A percentile compares a stretch with the other conserved stretches of the same genome.
Conservation (phyloP, 768 basidiomycete genomes). For the Paxillus ammoniavirescens region DNA sequence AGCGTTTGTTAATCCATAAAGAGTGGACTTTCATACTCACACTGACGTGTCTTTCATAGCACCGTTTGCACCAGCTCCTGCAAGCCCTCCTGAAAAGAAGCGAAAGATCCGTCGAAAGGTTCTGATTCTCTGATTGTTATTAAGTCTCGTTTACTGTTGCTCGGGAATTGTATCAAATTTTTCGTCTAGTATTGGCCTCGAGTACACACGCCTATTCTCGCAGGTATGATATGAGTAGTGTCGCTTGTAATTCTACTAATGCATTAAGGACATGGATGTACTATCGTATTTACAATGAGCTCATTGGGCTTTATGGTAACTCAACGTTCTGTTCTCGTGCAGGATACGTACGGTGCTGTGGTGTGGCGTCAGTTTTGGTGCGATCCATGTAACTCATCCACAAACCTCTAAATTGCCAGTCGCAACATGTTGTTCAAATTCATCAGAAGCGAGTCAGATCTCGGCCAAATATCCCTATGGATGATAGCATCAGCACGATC, state of each 20-base stretch:
- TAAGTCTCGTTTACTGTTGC: neutral
- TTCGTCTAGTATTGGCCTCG: neutral
- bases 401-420: neutral
- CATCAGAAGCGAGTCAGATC: constrained; percentile 67
- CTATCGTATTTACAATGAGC: constrained; percentile 2
- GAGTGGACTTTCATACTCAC: neutral
- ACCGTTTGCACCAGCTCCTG: constrained; percentile 4
- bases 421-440: constrained; percentile 2
- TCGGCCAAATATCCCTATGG: constrained; percentile 69
- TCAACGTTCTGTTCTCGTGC: constrained; percentile 10
- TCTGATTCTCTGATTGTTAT: constrained; percentile 21
- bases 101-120: constrained; percentile 32
- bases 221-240: constrained; percentile 21
- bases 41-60: constrained; percentile 8
- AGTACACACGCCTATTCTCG: constrained; percentile 10
- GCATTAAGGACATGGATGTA: constrained; percentile 13
- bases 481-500: constrained; percentile 12
- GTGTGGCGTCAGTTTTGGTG: neutral
- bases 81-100: constrained; percentile 23
- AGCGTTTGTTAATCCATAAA: neutral
- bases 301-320: constrained; percentile 1
- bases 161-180: neutral
- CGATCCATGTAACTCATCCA: neutral
- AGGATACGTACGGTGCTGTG: neutral
- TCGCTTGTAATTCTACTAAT: constrained; percentile 17